A percentile compares a stretch with the other conserved stretches of the same genome.
phyloP scores from a whole-genome alignment of 352 stramenopile genomes.

The Pythium folliculosum region DNA sequence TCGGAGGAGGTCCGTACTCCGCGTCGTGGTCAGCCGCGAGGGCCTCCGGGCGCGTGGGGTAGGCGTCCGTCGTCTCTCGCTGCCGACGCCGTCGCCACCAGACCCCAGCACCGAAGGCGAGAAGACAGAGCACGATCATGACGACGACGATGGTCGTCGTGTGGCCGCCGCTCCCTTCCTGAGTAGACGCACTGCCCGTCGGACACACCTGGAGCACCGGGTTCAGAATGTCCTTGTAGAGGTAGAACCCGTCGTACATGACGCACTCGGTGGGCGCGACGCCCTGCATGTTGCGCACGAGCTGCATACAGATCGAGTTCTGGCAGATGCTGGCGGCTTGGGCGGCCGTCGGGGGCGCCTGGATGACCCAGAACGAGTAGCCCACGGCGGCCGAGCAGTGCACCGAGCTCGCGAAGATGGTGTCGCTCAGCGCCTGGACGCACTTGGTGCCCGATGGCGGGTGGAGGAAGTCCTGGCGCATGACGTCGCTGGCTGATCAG shows the following conservation, averaged over 20 bases:
- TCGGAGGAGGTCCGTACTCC: no score
- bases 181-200: no score
- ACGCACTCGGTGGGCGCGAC: constrained; percentile 19
- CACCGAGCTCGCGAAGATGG: background rate
- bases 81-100: no score
- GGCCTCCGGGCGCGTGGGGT: no score
- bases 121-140: no score
- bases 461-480: background rate
- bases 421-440: background rate
- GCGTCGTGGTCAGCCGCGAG: no score
- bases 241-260: constrained; percentile 14
- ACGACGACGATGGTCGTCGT: no score
- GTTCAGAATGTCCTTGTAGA: constrained; percentile 16
- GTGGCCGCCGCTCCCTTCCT: no score
- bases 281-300: constrained; percentile 7
- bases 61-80: no score
- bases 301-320: background rate
- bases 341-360: background rate
- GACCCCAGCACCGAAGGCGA: no score
- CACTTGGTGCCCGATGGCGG: constrained; percentile 4
- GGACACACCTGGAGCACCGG: constrained; percentile 9
- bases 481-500: no score
- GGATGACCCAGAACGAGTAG: constrained; percentile 16
- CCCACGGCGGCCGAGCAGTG: background rate
- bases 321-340: background rate